Base-by-base conservation (phyloP, 108 stramenopile species). In the Bacterosira constricta region DNA sequence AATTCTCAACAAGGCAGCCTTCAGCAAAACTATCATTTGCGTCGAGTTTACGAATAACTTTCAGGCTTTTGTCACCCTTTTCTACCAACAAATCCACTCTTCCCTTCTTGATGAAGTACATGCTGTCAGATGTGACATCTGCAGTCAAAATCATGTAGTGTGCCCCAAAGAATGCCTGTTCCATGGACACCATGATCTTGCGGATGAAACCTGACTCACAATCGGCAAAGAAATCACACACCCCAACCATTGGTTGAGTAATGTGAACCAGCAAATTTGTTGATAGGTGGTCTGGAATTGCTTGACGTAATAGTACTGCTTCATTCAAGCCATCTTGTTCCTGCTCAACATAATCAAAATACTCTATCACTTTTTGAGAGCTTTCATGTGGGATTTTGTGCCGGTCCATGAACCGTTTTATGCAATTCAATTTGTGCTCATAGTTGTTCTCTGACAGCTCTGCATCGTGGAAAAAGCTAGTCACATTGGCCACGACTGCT, bases 61-160 rank as follows among this genome's bases (percentile, higher is more conserved):
- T 63, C 9, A 72, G 26, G 11, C 15, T 62, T 25, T 57, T 30
- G 38, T 58, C 64, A 2, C 21, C n/a, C 4, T 50, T 52, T 20
- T 45, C 34, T 64, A 45, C 45, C 25, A 83, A n/a, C 36, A 83
- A 44, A 58, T 83, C 69, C 17, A 83, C 83, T 46, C 45, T 65
- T 8, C 83, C 83, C 54, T 69, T 74, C 68, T 83, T 81, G 36
- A 85, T 72, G 42, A 85, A 85, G 71, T 69, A 85, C 77, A 81
- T 79, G 18, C 80, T 65, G 21, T 72, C 71, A 2, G 77, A 57
- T 37, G 71, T 70, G 25, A 58, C 26, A 17, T 63, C 39, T 4
- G 45, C 42, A 26, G 51, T 69, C n/a, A 81, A 23, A 34, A 85
- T 61, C 66, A 73, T 69, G 32, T 56, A 66, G 3, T 34, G 50